Evolutionary conservation across 768 basidiomycete genomes (phyloP).

Genomic region (Rossbeevera mucosa): DNA sequence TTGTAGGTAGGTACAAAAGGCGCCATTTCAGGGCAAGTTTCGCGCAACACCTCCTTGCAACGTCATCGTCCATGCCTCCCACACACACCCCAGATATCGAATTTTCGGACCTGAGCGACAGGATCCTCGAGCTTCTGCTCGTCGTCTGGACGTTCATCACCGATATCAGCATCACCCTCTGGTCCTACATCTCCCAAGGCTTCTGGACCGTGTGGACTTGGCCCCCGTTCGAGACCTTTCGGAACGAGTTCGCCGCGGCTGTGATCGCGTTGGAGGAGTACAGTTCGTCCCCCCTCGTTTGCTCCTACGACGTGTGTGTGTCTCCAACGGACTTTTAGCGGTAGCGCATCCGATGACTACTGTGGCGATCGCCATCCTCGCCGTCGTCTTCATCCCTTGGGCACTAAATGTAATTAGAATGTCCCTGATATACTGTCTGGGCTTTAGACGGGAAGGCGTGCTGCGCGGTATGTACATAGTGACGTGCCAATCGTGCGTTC

Average conservation of each 20-base stretch:
- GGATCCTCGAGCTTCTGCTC: constrained; percentile 13
- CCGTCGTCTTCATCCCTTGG: constrained; percentile 5
- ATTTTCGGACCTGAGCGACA: constrained; percentile 11
- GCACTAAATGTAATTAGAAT: neutral
- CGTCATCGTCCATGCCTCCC: constrained; percentile 12
- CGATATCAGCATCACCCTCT: constrained; percentile 4
- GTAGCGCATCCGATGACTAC: constrained; percentile 12
- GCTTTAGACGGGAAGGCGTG: neutral
- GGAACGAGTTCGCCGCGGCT: constrained; percentile 10
- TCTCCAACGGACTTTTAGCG: neutral
- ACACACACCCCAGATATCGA: constrained; percentile 17
- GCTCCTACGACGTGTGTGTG: neutral
- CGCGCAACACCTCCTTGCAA: neutral
- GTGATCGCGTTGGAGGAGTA: constrained; percentile 9
- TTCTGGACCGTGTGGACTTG: constrained; percentile 16
- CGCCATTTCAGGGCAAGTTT: neutral
- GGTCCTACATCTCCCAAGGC: constrained; percentile 3
- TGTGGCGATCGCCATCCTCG: constrained; percentile 8
- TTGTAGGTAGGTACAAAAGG: neutral
- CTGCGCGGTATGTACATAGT: constrained; percentile 10
- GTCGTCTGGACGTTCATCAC: constrained; percentile 5
- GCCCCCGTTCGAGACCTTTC: constrained; percentile 22
- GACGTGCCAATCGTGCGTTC: neutral
- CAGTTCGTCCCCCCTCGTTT: constrained; percentile 6
- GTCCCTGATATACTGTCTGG: neutral